These are phyloP conservation scores for Wickerhamiella qilinensis DNA, from an alignment of 805 yeast species.

Conservation along the genomic window DNA sequence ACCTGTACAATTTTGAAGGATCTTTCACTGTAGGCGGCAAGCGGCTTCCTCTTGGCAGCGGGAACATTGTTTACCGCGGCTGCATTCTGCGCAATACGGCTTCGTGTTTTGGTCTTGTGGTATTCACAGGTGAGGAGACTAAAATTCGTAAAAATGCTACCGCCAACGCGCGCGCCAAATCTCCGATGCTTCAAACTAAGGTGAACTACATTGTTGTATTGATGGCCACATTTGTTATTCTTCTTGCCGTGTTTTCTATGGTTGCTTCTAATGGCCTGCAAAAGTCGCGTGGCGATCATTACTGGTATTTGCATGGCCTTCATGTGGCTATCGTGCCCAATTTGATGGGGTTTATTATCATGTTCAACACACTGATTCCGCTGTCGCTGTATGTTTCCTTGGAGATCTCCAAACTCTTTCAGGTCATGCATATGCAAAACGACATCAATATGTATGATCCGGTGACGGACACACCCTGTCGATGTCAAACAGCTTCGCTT, in stretches of 20 bases:
- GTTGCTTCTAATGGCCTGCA: constrained; percentile 46
- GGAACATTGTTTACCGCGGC: constrained; percentile 82
- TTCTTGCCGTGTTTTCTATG: constrained; percentile 62
- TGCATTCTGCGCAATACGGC: constrained; percentile 75
- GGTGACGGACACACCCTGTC: constrained; percentile 77
- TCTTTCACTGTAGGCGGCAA: constrained; percentile 24
- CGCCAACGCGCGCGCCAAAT: constrained; percentile 75
- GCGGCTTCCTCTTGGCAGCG: constrained; percentile 51
- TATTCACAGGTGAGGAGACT: constrained; percentile 91
- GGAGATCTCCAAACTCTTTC: constrained; percentile 88
- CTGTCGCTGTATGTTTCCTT: constrained; percentile 86
- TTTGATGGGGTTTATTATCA: constrained; percentile 87
- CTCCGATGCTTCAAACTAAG: constrained; percentile 75
- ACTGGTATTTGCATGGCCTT: constrained; percentile 60
- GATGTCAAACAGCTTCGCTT: constrained; percentile 87
- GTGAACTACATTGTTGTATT: constrained; percentile 72
- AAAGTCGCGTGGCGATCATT: constrained; percentile 20
- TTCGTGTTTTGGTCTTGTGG: constrained; percentile 57
- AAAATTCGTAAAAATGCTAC: constrained; percentile 92
- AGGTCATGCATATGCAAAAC: constrained; percentile 62
- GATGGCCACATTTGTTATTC: constrained; percentile 71
- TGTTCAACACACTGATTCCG: constrained; percentile 95
- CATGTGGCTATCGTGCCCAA: constrained; percentile 82
- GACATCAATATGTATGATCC: constrained; percentile 91
- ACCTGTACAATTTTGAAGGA: constrained; percentile 86